phyloP scores from a whole-genome alignment of 2,329 filamentous ascomycete genomes.

The Biscogniauxia marginata region DNA sequence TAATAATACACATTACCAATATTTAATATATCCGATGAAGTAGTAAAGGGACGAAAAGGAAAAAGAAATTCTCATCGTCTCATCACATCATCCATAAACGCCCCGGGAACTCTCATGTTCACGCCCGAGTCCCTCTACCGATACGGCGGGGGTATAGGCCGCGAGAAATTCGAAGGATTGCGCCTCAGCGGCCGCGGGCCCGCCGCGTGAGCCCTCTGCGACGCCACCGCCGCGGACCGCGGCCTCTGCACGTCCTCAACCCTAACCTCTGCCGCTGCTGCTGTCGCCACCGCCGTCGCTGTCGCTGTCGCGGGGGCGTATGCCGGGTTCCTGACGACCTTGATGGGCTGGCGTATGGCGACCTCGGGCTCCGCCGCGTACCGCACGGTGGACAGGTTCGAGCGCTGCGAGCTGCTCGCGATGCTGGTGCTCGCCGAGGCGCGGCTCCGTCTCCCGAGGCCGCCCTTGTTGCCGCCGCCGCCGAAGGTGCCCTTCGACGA shows the following conservation, averaged over 20 bases:
- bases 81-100: slow-evolving; percentile 5
- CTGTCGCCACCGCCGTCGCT: background rate
- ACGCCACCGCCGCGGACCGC: too few relatives aligned
- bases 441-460: slow-evolving; percentile 3
- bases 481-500: background rate
- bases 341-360: slow-evolving; percentile 26
- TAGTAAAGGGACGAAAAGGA: too few relatives aligned
- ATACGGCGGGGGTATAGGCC: slow-evolving; percentile 17
- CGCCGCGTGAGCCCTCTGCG: too few relatives aligned
- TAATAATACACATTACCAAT: slow-evolving; percentile 15
- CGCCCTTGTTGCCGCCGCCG: background rate
- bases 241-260: too few relatives aligned
- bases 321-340: slow-evolving; percentile 25
- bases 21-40: too few relatives aligned
- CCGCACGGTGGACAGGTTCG: slow-evolving; percentile 26
- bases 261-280: background rate
- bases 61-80: background rate
- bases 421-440: slow-evolving; percentile 26
- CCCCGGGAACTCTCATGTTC: slow-evolving; percentile 12
- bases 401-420: slow-evolving; percentile 22
- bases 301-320: slow-evolving; percentile 12
- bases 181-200: slow-evolving; percentile 6
- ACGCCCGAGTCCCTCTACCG: slow-evolving; percentile 10
- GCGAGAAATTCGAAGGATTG: slow-evolving; percentile 27
- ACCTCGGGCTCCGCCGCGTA: slow-evolving; percentile 29